phyloP scores from a whole-genome alignment of 257 asterid genomes.

The Asclepias syriaca region DNA sequence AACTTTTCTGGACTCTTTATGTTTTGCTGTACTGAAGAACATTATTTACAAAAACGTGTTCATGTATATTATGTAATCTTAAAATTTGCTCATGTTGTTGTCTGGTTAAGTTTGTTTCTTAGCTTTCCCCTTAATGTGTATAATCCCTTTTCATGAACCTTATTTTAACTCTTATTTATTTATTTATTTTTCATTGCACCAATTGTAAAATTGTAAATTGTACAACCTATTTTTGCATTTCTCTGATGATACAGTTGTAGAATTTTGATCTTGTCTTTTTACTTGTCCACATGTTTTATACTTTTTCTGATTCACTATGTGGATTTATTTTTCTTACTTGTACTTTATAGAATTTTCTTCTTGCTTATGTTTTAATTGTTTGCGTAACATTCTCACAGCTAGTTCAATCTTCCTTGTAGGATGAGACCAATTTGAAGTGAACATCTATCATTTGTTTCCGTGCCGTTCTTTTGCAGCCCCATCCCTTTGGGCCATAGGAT shows the following conservation, averaged over 20 bases:
- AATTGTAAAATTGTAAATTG: neutral
- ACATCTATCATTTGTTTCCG: too few relatives aligned
- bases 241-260: neutral
- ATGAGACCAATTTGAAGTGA: constrained; percentile 24
- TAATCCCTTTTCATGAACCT: neutral
- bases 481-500: neutral
- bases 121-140: neutral
- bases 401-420: too few relatives aligned
- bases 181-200: too few relatives aligned
- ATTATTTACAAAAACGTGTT: neutral
- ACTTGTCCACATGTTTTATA: neutral
- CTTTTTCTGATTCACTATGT: neutral
- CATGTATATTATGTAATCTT: neutral
- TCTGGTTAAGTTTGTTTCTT: neutral
- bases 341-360: neutral
- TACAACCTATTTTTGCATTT: neutral
- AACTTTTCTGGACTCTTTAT: neutral
- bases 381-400: too few relatives aligned
- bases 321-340: neutral
- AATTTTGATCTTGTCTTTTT: neutral
- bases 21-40: neutral
- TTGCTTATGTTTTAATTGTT: too few relatives aligned
- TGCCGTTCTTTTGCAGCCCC: neutral
- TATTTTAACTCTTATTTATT: neutral
- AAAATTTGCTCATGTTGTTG: neutral